Conservation (phyloP, 1,139 yeast genomes). For the Pichia sp. region DNA sequence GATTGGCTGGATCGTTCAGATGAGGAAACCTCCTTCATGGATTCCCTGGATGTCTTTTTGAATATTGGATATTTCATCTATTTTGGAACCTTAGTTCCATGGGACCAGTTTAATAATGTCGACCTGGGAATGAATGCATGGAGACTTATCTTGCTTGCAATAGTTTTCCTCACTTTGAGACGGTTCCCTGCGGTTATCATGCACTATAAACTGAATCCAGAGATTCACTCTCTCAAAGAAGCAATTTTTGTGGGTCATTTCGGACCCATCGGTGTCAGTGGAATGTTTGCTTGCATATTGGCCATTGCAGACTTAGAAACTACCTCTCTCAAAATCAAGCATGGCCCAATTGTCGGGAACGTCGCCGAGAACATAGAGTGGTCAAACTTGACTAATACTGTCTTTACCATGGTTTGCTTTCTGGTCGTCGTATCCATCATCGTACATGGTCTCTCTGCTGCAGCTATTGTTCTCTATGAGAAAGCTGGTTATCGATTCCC, state of each 20-base stretch:
- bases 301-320: constrained; percentile 70
- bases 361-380: constrained; percentile 49
- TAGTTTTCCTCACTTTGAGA: constrained; percentile 70
- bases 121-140: constrained; percentile 67
- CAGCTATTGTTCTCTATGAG: constrained; percentile 26
- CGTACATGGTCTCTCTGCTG: constrained; percentile 95
- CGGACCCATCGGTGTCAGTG: constrained; percentile 98
- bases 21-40: constrained; percentile 85
- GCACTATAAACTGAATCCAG: constrained; percentile 76
- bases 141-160: constrained; percentile 73
- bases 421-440: constrained; percentile 78
- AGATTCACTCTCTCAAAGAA: constrained; percentile 87
- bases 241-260: constrained; percentile 95
- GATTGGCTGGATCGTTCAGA: constrained; percentile 66
- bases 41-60: constrained; percentile 76
- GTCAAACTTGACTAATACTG: constrained; percentile 59
- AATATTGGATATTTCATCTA: constrained; percentile 85
- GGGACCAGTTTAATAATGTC: constrained; percentile 70
- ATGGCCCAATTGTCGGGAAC: constrained; percentile 46
- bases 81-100: constrained; percentile 89
- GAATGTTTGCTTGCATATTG: constrained; percentile 82
- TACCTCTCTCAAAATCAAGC: constrained; percentile 32
- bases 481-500: too few species aligned
- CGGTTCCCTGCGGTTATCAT: constrained; percentile 81
- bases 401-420: constrained; percentile 90